phyloP scores from a whole-genome alignment of 1,284 basidiomycete genomes.

The Trametes versicolor region DNA sequence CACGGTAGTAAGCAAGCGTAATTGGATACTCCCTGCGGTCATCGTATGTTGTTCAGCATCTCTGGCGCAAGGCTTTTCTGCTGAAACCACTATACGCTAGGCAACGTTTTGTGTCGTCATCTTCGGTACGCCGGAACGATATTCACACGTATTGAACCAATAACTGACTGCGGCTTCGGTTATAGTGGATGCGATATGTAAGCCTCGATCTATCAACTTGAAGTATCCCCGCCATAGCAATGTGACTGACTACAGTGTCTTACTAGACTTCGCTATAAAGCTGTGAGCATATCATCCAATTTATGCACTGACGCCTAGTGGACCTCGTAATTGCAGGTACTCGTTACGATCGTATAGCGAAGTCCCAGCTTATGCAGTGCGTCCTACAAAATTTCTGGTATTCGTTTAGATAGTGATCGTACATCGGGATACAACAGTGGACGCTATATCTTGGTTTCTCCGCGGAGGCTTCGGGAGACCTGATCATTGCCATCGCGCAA shows the following conservation, averaged over 20 bases:
- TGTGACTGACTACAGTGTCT: too few species aligned
- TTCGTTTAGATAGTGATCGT: neutral
- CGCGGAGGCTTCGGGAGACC: conserved; percentile 32
- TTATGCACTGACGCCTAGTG: neutral
- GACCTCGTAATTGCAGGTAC: conserved; percentile 12
- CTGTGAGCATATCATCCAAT: conserved; percentile 19
- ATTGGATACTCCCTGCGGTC: conserved; percentile 24
- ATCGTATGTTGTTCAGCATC: conserved; percentile 25
- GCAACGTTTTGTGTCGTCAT: conserved; percentile 20
- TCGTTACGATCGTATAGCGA: conserved; percentile 21
- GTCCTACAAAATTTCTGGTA: conserved; percentile 2
- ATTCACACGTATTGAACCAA: neutral
- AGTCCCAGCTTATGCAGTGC: conserved; percentile 28
- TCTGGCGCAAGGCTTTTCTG: neutral
- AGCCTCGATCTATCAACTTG: conserved; percentile 9
- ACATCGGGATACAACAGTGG: conserved; percentile 25
- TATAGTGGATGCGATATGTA: conserved; percentile 32
- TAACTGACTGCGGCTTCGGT: neutral
- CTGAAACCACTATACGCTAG: neutral
- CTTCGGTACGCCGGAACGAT: conserved; percentile 7
- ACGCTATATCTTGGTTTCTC: conserved; percentile 35
- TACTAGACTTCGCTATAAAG: conserved; percentile 32
- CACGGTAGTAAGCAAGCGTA: conserved; percentile 27
- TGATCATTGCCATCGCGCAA: conserved; percentile 34
- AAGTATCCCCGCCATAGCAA: neutral